phyloP scores from a whole-genome alignment of 129 eudicot genomes.

The Ambrosia artemisiifolia region DNA sequence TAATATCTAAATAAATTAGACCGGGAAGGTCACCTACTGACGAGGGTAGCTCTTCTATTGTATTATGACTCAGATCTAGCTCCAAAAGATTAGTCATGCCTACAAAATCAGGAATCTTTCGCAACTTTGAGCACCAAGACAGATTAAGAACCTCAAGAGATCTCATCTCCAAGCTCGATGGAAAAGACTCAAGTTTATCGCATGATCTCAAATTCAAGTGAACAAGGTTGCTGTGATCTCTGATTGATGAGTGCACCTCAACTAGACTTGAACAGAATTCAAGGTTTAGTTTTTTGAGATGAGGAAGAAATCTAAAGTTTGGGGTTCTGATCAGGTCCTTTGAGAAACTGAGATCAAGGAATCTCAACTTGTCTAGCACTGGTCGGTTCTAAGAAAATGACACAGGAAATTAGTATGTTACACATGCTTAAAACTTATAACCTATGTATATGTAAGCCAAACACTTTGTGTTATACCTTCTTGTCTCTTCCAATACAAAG shows the following conservation, averaged over 20 bases:
- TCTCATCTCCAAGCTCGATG: constrained; percentile 15
- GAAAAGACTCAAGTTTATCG: constrained; percentile 18
- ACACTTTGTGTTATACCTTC: not conserved
- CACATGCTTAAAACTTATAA: not conserved
- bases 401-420: not conserved
- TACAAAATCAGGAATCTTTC: constrained; percentile 16
- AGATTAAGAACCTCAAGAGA: constrained; percentile 11
- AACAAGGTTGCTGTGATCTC: constrained; percentile 14
- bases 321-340: constrained; percentile 21
- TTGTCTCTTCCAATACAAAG: constrained; percentile 15
- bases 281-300: constrained; percentile 23
- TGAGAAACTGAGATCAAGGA: constrained; percentile 27
- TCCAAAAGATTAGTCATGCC: constrained; percentile 9
- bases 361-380: constrained; percentile 20
- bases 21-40: constrained; percentile 19
- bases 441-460: not conserved
- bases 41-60: constrained; percentile 11
- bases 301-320: constrained; percentile 8
- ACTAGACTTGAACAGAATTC: constrained; percentile 15
- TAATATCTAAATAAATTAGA: constrained; percentile 13
- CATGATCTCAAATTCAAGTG: constrained; percentile 19
- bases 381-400: not conserved
- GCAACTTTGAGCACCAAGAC: constrained; percentile 3
- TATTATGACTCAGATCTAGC: constrained; percentile 4
- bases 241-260: constrained; percentile 31